Conservation (phyloP, 2,329 filamentous ascomycete species). For the Emmonsia crescens region DNA sequence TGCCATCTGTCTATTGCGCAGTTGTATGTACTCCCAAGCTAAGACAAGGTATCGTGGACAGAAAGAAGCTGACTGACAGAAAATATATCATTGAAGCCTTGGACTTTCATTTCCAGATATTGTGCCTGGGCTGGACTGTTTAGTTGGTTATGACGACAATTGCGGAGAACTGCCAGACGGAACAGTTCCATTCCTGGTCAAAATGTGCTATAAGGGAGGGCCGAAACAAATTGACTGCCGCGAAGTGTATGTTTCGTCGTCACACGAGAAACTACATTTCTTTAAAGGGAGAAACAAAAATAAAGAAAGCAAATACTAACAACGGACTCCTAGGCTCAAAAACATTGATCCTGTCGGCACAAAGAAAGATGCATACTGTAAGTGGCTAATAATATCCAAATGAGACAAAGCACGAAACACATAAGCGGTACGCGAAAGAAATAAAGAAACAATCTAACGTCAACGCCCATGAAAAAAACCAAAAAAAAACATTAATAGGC, state of each 20-base stretch:
- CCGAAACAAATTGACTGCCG: background rate
- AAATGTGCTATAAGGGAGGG: background rate
- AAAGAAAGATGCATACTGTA: background rate
- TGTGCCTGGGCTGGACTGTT: background rate
- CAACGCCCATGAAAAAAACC: background rate
- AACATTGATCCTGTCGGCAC: background rate
- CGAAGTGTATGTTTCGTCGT: background rate
- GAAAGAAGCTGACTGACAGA: background rate
- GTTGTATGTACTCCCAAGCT: background rate
- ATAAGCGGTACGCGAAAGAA: background rate
- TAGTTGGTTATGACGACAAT: background rate
- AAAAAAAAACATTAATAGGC: background rate
- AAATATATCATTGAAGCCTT: background rate
- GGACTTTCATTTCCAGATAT: background rate
- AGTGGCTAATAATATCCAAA: background rate
- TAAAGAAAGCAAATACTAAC: background rate
- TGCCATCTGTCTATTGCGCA: background rate
- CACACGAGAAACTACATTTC: background rate
- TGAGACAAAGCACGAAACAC: slow-evolving; percentile 12
- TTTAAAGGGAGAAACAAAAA: background rate
- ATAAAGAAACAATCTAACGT: background rate
- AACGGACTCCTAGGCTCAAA: background rate
- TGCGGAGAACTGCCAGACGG: background rate
- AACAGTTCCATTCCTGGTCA: background rate
- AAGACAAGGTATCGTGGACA: background rate